Percentiles rank a stretch among this genome's conserved stretches.
These are phyloP conservation scores for Zymoseptoria passerinii DNA, from an alignment of 2,329 filamentous ascomycete species.

Conservation along the genomic window DNA sequence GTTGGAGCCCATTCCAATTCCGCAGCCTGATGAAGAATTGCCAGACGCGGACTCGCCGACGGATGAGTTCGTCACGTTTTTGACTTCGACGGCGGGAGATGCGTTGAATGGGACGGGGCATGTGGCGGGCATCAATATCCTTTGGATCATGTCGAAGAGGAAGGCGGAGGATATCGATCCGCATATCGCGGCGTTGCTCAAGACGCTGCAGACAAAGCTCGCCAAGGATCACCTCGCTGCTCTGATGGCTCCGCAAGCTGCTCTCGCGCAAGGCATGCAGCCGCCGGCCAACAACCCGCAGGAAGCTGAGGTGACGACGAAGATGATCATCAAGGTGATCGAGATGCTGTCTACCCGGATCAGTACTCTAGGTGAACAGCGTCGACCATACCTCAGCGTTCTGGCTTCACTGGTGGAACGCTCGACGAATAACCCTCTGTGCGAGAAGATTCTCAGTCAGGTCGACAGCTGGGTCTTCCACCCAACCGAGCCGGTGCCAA, in stretches of 20 bases:
- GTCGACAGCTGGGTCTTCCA: conserved; percentile 95
- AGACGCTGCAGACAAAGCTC: conserved; percentile 82
- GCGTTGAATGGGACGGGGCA: conserved; percentile 68
- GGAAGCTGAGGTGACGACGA: conserved; percentile 81
- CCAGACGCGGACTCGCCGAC: conserved; percentile 63
- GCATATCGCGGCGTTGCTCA: conserved; percentile 83
- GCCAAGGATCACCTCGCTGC: conserved; percentile 83
- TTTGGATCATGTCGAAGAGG: conserved; percentile 83
- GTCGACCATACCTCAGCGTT: conserved; percentile 89
- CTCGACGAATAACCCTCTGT: conserved; percentile 76
- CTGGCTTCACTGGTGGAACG: conserved; percentile 92
- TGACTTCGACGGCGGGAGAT: conserved; percentile 82
- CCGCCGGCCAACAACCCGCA: conserved; percentile 55
- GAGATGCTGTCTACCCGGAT: conserved; percentile 88
- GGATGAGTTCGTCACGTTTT: conserved; percentile 76
- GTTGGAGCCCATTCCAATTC: conserved; percentile 80
- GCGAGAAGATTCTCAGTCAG: conserved; percentile 86
- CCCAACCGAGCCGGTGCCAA: conserved; percentile 90
- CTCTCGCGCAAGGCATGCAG: conserved; percentile 34
- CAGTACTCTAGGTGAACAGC: conserved; percentile 82
- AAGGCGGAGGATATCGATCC: conserved; percentile 82
- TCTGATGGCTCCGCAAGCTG: conserved; percentile 52
- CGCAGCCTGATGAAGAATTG: conserved; percentile 62
- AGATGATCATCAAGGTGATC: conserved; percentile 88
- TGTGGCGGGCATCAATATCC: conserved; percentile 79